phyloP scores from a whole-genome alignment of 257 asterid species.

The Primulina eburnea region DNA sequence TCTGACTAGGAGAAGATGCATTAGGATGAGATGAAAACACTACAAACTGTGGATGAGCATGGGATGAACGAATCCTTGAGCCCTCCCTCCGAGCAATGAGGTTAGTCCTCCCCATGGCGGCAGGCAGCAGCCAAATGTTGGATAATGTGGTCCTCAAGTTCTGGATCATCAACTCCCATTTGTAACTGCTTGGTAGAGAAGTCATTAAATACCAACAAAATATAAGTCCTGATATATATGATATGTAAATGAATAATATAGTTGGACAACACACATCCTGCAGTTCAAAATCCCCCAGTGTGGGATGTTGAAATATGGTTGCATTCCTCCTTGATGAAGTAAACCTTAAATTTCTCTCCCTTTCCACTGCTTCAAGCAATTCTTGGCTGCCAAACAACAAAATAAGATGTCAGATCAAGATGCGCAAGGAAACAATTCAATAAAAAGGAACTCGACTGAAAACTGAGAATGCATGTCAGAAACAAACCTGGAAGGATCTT shows the following conservation, averaged over 20 bases:
- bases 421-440: neutral
- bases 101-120: constrained; percentile 83
- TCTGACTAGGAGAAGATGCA: constrained; percentile 42
- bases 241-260: neutral
- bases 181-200: constrained; percentile 53
- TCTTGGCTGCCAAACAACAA: constrained; percentile 72
- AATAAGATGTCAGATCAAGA: neutral
- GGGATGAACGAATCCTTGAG: constrained; percentile 54
- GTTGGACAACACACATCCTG: constrained; percentile 58
- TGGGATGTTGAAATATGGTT: constrained; percentile 67
- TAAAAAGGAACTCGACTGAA: constrained; percentile 9
- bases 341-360: constrained; percentile 58
- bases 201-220: constrained; percentile 21
- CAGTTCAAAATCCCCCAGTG: constrained; percentile 68
- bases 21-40: constrained; percentile 50
- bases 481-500: constrained; percentile 69
- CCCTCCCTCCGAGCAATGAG: constrained; percentile 63
- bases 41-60: constrained; percentile 54
- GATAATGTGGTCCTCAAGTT: constrained; percentile 80
- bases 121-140: constrained; percentile 95
- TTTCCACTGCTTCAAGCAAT: constrained; percentile 80
- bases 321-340: constrained; percentile 73
- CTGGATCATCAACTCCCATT: constrained; percentile 57
- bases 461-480: constrained; percentile 21
- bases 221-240: neutral